Percentiles rank a stretch among this genome's conserved stretches.
Conservation (phyloP, 768 basidiomycete genomes). For the Tephrocybe sp. region DNA sequence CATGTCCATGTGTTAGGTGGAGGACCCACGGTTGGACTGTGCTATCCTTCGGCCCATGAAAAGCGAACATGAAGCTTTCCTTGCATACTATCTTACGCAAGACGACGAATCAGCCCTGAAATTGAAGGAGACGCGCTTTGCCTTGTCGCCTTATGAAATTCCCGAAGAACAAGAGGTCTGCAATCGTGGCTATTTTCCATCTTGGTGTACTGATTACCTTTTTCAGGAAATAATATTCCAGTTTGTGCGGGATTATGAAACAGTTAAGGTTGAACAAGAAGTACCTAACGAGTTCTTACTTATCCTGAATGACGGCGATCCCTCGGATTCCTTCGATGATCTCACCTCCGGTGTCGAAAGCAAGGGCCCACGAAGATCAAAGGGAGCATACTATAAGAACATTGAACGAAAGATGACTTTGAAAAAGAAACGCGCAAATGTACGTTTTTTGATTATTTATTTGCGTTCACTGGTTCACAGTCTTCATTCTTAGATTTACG, state of each 20-base stretch:
- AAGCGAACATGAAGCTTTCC: constrained; percentile 84
- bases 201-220: neutral
- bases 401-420: constrained; percentile 86
- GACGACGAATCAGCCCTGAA: constrained; percentile 67
- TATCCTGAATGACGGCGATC: constrained; percentile 63
- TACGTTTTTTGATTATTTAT: constrained; percentile 30
- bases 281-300: constrained; percentile 82
- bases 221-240: constrained; percentile 66
- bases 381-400: constrained; percentile 86
- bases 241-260: constrained; percentile 83
- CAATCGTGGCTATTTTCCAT: neutral
- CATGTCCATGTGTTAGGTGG: constrained; percentile 38
- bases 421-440: constrained; percentile 82
- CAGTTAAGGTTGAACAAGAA: constrained; percentile 83
- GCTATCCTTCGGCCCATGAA: constrained; percentile 87
- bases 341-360: constrained; percentile 29
- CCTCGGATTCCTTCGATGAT: constrained; percentile 30
- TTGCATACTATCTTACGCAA: constrained; percentile 79
- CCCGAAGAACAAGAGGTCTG: constrained; percentile 57
- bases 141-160: constrained; percentile 39
- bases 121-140: constrained; percentile 58
- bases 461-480: constrained; percentile 6
- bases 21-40: constrained; percentile 81
- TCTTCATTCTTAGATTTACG: constrained; percentile 46
- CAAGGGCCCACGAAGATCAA: constrained; percentile 30